Base-by-base conservation (phyloP, 257 asterid genomes). In the Capsicum pubescens region DNA sequence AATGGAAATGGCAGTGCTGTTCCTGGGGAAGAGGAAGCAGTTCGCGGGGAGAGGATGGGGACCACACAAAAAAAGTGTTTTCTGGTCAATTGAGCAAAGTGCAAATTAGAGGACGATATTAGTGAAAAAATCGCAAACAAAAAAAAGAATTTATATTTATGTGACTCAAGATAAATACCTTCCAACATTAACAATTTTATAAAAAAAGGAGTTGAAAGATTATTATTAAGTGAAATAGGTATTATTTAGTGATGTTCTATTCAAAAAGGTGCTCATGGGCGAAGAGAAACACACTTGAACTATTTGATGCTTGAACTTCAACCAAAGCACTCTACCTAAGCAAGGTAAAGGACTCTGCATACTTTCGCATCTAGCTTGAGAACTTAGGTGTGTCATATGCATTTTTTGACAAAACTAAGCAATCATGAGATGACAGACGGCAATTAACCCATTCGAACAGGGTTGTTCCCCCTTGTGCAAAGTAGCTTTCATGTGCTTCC, bases 101-200 rank as follows among this genome's bases (percentile, higher is more conserved):
- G 3, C 81, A 72, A 71, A 48, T 48, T 72, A 72, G 35, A 72
- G 59, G 12, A 14, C 0, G 5, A 16, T 21, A 19, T 50, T 76
- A 76, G 58, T 21, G 80, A 50, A 21, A 52, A 76, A 52, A 52
- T 3, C 21, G 12, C 21, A 9, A 74, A 74, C n/a, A 3, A 26
- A 52, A 76, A 74, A 52, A 76, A 14, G 52, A 76, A 0, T 13
- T 46, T 6, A 32, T 19, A 19, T 50, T 50, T 21, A 54, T 54
- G 81, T 8, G 13, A 54, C 63, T 76, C 81, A 8, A 76, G 48
- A 76, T 76, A 52, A 19, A 76, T 76, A 52, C 52, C 4, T 76
- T 15, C 4, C 59, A 50, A 50, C 81, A 50, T 74, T 61, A 74
- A 50, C 19, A 76, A 54, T 21, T 76, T 50, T 76, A 76, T 21